Percentiles rank a stretch among this genome's conserved stretches.
Conservation (phyloP, 2,329 filamentous ascomycete genomes). For the Xylaria sp. region DNA sequence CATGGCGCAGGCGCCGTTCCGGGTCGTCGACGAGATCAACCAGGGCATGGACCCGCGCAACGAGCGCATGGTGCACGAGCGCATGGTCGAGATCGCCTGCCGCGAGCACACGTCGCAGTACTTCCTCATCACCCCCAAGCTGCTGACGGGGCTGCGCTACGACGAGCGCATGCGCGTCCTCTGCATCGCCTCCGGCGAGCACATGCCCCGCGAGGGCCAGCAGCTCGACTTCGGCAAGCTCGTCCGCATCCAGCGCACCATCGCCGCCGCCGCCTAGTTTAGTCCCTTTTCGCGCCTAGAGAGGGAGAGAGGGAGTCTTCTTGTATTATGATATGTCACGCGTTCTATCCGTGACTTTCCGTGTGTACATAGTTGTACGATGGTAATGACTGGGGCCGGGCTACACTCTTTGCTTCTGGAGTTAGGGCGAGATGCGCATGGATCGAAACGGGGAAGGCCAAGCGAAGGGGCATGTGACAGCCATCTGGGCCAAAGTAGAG, state of each 20-base stretch:
- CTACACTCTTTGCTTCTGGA: too few relatives aligned
- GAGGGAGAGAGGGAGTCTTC: neutral
- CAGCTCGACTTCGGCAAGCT: conserved; percentile 54
- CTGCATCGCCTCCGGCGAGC: conserved; percentile 88
- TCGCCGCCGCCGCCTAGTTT: conserved; percentile 28
- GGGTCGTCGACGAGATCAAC: conserved; percentile 98
- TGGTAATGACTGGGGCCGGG: too few relatives aligned
- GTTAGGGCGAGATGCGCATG: too few relatives aligned
- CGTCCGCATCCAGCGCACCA: conserved; percentile 43
- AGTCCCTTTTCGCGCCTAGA: too few relatives aligned
- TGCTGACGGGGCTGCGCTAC: conserved; percentile 83
- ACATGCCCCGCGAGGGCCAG: conserved; percentile 59
- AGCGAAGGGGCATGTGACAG: too few relatives aligned
- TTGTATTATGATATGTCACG: too few relatives aligned
- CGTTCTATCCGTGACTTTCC: too few relatives aligned
- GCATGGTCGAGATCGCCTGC: conserved; percentile 98
- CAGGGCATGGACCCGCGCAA: conserved; percentile 99
- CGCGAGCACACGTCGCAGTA: conserved; percentile 80
- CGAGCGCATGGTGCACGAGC: conserved; percentile 95
- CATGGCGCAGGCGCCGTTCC: conserved; percentile 91
- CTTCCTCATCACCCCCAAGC: conserved; percentile 96
- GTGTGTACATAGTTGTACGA: too few relatives aligned
- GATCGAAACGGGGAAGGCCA: too few relatives aligned
- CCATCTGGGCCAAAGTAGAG: too few relatives aligned
- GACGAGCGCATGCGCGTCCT: conserved; percentile 90